Conservation (phyloP, 208 protist species). For the Trypanosoma theileri region DNA sequence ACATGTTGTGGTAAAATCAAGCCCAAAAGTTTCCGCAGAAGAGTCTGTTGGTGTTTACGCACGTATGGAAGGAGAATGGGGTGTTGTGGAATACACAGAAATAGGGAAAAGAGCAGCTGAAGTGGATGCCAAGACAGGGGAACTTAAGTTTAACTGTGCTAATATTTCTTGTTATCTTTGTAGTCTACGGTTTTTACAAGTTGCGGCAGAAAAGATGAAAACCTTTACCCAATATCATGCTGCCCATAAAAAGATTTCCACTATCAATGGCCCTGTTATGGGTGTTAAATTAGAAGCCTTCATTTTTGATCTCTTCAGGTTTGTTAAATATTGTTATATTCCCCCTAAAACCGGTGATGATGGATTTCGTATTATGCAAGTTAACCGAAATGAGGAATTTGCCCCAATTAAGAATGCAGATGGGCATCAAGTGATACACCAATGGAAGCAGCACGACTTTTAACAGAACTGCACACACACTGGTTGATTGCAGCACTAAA, state of each 20-base stretch:
- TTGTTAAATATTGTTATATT: conserved; percentile 43
- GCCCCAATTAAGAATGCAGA: conserved; percentile 97
- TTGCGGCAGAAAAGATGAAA: conserved; percentile 52
- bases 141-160: conserved; percentile 92
- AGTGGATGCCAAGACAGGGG: conserved; percentile 58
- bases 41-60: conserved; percentile 97
- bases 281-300: conserved; percentile 98
- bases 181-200: conserved; percentile 68
- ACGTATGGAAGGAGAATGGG: conserved; percentile 64
- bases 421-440: conserved; percentile 75
- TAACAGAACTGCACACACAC: conserved; percentile 62
- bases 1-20: conserved; percentile 94
- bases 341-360: conserved; percentile 1
- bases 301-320: conserved; percentile 97
- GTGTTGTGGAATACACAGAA: conserved; percentile 98
- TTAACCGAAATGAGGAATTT: conserved; percentile 92
- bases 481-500: conserved; percentile 52
- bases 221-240: conserved; percentile 87
- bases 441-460: conserved; percentile 74
- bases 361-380: conserved; percentile 84
- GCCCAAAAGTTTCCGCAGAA: conserved; percentile 73
- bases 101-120: conserved; percentile 78
- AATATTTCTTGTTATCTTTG: conserved; percentile 97
- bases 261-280: conserved; percentile 44
- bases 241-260: conserved; percentile 95